Evolutionary conservation across 179 eudicot species (phyloP), one percentile per base, ranked within the genome.

Genomic region (Spinacia oleracea): DNA sequence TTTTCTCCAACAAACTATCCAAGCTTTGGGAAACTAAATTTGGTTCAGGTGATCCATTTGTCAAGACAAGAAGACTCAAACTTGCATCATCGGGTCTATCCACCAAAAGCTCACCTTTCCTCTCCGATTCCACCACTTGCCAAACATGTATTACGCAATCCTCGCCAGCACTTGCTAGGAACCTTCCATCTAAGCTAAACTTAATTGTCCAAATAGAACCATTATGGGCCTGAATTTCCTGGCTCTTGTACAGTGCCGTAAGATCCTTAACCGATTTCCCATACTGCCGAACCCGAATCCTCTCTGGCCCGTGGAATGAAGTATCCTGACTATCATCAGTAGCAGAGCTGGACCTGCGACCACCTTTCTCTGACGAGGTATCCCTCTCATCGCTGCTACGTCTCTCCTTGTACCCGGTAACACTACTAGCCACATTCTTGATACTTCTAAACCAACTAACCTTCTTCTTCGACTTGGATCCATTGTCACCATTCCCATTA

Each of bases 81-180:
- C 88, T 89, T 69, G 91, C 91, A 83, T 94, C 97, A 84, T 94
- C 98, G 5, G 78, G 84, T 86, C 85, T 90, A 79, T 92, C 96
- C 73, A 87, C 79, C 72, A 91, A 82, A 55, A 91, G 83, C 56
- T 91, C 98, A 59, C 91, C 96, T 80, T 91, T 92, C 80, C 90
- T 89, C 76, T 94, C 96, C 1, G 89, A 81, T 81, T 87, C 92
- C 83, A 79, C 84, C 78, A 91, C 98, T 79, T 93, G 87, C 97
- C 98, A 89, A 45, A 94, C 88, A 79, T 94, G 94, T 70, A 94
- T 94, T 74, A 94, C 87, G 78, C 94, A 83, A 85, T 94, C 98
- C 91, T 94, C 98, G 4, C 98, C 98, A 10, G 98, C 98, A 88
- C 90, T 94, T 0, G 98, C 98, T 70, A 94, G 91, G 85, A 88